Conservation (phyloP, 2,329 filamentous ascomycete species). For the Verticillium dahliae region DNA sequence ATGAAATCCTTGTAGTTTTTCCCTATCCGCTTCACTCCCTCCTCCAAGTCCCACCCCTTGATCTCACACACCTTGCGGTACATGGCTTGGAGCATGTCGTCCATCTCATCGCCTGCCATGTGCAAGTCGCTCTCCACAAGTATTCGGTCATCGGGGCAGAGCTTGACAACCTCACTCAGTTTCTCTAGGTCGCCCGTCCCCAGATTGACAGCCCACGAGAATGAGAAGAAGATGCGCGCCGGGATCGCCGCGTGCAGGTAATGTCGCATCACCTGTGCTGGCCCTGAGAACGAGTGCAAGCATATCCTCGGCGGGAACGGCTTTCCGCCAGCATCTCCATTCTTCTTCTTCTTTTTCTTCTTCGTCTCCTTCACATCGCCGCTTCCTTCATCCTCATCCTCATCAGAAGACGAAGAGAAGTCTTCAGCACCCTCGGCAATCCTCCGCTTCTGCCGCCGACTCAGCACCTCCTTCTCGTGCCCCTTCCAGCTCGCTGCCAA, state of each 20-base stretch:
- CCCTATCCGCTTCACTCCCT: conserved; percentile 62
- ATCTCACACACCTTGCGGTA: conserved; percentile 69
- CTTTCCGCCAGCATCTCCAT: conserved; percentile 21
- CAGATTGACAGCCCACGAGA: conserved; percentile 79
- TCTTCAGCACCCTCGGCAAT: conserved; percentile 42
- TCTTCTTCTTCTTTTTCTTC: neutral
- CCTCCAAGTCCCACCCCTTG: conserved; percentile 69
- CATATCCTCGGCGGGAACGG: conserved; percentile 85
- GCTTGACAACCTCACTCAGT: conserved; percentile 60
- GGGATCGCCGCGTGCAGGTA: conserved; percentile 71
- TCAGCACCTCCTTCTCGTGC: conserved; percentile 55
- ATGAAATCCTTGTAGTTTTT: conserved; percentile 75
- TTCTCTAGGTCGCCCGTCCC: conserved; percentile 40
- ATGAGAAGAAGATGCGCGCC: conserved; percentile 76
- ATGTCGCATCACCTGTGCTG: conserved; percentile 66
- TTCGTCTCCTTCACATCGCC: neutral
- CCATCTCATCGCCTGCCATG: conserved; percentile 74
- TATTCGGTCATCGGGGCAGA: conserved; percentile 70
- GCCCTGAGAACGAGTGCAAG: conserved; percentile 86
- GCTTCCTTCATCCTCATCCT: conserved; percentile 20
- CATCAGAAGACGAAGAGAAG: conserved; percentile 25
- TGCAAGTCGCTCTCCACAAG: conserved; percentile 90
- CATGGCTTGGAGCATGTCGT: conserved; percentile 66
- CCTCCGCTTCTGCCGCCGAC: conserved; percentile 49
- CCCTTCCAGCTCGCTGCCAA: conserved; percentile 64